Conservation (phyloP, 1,284 basidiomycete species). For the Neotropicomus parvogracilis region DNA sequence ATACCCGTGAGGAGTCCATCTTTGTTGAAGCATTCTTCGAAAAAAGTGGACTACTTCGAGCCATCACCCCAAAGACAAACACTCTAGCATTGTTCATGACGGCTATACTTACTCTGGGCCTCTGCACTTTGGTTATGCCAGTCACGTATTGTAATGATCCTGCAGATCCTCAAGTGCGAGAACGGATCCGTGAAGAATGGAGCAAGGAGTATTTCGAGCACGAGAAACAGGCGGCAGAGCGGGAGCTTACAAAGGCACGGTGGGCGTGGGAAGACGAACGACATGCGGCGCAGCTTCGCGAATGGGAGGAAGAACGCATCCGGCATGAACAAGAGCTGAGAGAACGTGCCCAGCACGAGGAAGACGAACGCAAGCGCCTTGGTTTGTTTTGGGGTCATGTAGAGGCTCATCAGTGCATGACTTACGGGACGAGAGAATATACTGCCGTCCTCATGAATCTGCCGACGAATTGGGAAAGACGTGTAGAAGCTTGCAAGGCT, state of each 20-base stretch:
- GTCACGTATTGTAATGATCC: constrained; percentile 23
- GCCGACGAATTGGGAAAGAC: constrained; percentile 13
- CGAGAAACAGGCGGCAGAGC: constrained; percentile 9
- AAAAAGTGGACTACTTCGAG: background rate
- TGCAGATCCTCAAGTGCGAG: constrained; percentile 16
- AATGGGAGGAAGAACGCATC: constrained; percentile 18
- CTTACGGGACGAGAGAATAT: constrained; percentile 29
- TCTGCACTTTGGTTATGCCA: constrained; percentile 16
- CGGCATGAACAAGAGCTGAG: constrained; percentile 13
- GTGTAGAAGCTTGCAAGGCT: constrained; percentile 22
- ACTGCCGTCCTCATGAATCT: constrained; percentile 24
- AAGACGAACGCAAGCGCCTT: constrained; percentile 21
- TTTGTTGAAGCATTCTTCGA: background rate
- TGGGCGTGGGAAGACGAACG: constrained; percentile 18
- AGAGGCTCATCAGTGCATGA: constrained; percentile 25
- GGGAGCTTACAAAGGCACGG: constrained; percentile 11
- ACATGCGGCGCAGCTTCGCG: constrained; percentile 6
- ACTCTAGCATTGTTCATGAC: constrained; percentile 4
- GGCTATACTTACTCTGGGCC: constrained; percentile 1
- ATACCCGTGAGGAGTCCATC: background rate
- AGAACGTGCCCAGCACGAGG: constrained; percentile 19
- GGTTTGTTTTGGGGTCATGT: constrained; percentile 20
- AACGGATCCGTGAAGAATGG: constrained; percentile 23
- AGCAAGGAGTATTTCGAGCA: constrained; percentile 11
- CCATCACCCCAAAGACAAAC: background rate